Percentiles rank a stretch among this genome's conserved stretches.
phyloP scores from a whole-genome alignment of 192 early-diverging fungal genomes.

The Podila clonocystis region DNA sequence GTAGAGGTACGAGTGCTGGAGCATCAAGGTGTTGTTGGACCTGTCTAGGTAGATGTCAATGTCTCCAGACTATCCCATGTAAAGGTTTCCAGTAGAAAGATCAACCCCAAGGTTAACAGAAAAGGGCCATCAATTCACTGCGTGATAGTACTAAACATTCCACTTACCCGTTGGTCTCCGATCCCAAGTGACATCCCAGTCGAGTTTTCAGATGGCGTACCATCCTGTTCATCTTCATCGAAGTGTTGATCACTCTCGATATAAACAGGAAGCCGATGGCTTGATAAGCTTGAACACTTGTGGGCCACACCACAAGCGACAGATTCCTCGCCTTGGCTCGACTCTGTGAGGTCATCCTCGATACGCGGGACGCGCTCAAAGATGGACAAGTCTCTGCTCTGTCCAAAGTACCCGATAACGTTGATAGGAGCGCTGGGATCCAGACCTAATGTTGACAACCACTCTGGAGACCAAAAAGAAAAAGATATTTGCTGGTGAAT shows the following conservation, averaged over 20 bases:
- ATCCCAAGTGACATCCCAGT: background rate
- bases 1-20: conserved; percentile 33
- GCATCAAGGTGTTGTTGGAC: conserved; percentile 20
- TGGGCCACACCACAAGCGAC: background rate
- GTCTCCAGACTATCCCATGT: conserved; percentile 26
- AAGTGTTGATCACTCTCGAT: background rate
- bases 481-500: background rate
- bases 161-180: background rate
- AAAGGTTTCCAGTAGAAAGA: background rate
- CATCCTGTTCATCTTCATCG: background rate
- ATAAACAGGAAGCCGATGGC: background rate
- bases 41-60: conserved; percentile 26
- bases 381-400: conserved; percentile 22
- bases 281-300: background rate
- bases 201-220: too few relatives aligned
- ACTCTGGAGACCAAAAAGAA: conserved; percentile 6
- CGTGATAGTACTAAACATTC: too few relatives aligned
- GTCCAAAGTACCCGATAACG: conserved; percentile 37
- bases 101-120: background rate
- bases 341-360: background rate
- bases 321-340: background rate
- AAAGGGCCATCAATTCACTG: background rate
- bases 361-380: conserved; percentile 12
- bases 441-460: conserved; percentile 23
- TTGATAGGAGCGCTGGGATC: conserved; percentile 11